Evolutionary conservation across 2,329 filamentous ascomycete genomes (phyloP).

Genomic region (Exophiala sp.): DNA sequence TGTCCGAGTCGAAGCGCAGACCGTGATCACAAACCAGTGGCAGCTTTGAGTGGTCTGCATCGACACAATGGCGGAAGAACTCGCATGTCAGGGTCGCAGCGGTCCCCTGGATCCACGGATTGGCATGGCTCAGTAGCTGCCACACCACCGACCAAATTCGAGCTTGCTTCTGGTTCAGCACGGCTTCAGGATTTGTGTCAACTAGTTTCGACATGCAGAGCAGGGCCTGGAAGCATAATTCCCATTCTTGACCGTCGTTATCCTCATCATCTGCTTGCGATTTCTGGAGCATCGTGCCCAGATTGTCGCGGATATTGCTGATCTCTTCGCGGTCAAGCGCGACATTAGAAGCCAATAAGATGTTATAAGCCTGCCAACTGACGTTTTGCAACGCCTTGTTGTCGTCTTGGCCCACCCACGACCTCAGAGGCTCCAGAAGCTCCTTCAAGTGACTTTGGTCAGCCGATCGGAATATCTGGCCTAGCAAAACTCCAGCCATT

Average conservation of each 20-base stretch:
- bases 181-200: conserved; percentile 60
- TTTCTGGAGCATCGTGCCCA: conserved; percentile 8
- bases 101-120: conserved; percentile 71
- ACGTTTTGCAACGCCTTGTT: conserved; percentile 69
- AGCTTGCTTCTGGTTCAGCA: conserved; percentile 59
- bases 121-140: conserved; percentile 66
- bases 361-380: conserved; percentile 74
- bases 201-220: conserved; percentile 66
- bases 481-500: conserved; percentile 74
- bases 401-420: conserved; percentile 72
- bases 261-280: conserved; percentile 43
- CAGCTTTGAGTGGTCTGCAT: conserved; percentile 53
- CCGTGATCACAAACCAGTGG: conserved; percentile 69
- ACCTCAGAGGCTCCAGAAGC: conserved; percentile 67
- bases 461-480: conserved; percentile 73
- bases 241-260: conserved; percentile 44
- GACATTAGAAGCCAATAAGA: conserved; percentile 72
- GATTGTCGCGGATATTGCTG: conserved; percentile 8
- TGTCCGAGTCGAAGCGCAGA: conserved; percentile 61
- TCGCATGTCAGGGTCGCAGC: conserved; percentile 69
- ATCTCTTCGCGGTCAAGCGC: conserved; percentile 54
- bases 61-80: conserved; percentile 74
- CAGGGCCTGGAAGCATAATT: conserved; percentile 71
- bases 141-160: conserved; percentile 70
- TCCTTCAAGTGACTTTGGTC: conserved; percentile 68